phyloP scores from a whole-genome alignment of 371 early-diverging fungal species.

The Mucor irregularis region DNA sequence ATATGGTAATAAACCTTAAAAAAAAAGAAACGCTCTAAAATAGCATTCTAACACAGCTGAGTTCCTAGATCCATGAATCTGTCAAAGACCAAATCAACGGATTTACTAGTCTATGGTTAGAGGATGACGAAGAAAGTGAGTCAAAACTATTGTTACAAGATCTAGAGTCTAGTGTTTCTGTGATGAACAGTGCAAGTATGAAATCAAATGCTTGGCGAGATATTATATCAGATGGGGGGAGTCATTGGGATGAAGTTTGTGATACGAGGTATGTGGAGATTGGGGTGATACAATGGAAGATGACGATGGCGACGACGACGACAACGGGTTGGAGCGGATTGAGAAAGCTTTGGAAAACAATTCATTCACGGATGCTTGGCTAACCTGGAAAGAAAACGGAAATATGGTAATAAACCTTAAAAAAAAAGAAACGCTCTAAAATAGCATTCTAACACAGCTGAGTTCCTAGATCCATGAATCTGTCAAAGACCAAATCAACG shows the following conservation, averaged over 20 bases:
- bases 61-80: background rate
- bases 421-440: background rate
- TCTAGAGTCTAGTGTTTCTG: background rate
- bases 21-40: background rate
- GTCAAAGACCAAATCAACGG: slow-evolving; percentile 5
- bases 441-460: background rate
- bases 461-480: background rate
- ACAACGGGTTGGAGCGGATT: slow-evolving; percentile 1
- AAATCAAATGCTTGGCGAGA: slow-evolving; percentile 1
- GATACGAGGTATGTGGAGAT: slow-evolving; percentile 8
- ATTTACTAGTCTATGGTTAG: slow-evolving; percentile 6
- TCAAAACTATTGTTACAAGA: background rate
- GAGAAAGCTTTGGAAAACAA: background rate
- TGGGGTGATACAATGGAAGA: background rate
- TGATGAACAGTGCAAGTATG: background rate
- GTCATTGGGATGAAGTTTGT: slow-evolving; percentile 15
- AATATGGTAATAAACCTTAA: background rate
- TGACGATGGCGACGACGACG: background rate
- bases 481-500: slow-evolving; percentile 6
- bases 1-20: slow-evolving; percentile 1
- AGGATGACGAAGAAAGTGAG: background rate
- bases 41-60: background rate
- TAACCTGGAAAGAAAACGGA: background rate
- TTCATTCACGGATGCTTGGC: slow-evolving; percentile 11
- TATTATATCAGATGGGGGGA: slow-evolving; percentile 6